Base-by-base conservation (phyloP, 2,329 filamentous ascomycete species). In the Drechslerella coelobrocha region DNA sequence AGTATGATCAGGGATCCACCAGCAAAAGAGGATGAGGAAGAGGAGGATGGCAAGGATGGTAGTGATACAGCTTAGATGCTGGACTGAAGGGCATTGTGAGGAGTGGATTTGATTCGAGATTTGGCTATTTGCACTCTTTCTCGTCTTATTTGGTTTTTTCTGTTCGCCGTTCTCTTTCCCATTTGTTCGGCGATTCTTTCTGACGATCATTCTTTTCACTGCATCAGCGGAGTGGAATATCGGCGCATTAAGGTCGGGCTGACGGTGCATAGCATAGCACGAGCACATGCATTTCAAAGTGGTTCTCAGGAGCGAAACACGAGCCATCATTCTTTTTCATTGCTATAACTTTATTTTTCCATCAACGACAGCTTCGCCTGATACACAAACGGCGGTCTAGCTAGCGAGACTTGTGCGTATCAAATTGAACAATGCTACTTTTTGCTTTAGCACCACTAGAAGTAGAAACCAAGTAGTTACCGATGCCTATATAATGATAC, bases 1-100 rank as follows among this genome's bases (percentile, higher is more conserved):
- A 79, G 81, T 10, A 82, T 83, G 82, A 77, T 82, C 6, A 78
- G 82, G 54, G 80, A 82, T 23, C 79, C 82, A 1, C 75, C 73
- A 23, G 54, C 34, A 2, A 57, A 24, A 31, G 45, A 23, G 41
- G 65, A 53, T 4, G 61, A 55, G 10, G 53, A 45, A 8, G 61
- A 57, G 10, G 39, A 21, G 2, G 48, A 48, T 26, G 57, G 57
- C 3, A 53, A 56, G 4, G 48, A 34, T n/a, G 65, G 52, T 12
- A 69, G 59, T 51, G 65, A 53, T 41, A 57, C 34, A 5, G 63
- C 61, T 39, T 5, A 10, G 34, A n/a, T 14, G 34, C n/a, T 39
- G 17, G 34, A 39, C 34, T 14, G 34, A 6, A 14, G 34, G 34
- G 12, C 2, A 14, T 39, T n/a, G 34, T n/a, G n/a, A n/a, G n/a